These are phyloP conservation scores for Malbranchea zuffiana DNA, from an alignment of 2,329 filamentous ascomycete genomes.

Conservation along the genomic window DNA sequence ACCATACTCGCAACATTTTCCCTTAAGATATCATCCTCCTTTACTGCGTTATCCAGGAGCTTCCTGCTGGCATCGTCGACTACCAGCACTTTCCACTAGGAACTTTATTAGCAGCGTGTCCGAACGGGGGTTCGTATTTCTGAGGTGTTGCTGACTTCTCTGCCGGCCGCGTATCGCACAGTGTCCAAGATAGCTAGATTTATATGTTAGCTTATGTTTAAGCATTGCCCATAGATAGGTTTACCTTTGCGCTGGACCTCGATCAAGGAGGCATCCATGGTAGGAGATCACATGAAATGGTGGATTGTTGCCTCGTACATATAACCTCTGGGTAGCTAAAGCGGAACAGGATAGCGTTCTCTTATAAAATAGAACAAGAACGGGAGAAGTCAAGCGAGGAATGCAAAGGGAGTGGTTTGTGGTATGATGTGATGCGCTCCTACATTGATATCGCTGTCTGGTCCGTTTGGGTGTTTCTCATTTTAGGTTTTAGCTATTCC, in stretches of 20 bases:
- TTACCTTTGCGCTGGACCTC: constrained; percentile 70
- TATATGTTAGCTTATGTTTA: constrained; percentile 4
- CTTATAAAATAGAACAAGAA: too few species aligned
- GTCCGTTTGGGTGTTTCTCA: too few species aligned
- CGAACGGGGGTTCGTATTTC: too few species aligned
- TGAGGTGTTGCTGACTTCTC: constrained; percentile 53
- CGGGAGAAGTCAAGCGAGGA: too few species aligned
- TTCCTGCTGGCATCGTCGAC: constrained; percentile 74
- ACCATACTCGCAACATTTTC: constrained; percentile 83
- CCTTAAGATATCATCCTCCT: constrained; percentile 94
- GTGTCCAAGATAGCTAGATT: constrained; percentile 56
- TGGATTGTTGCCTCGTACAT: neutral
- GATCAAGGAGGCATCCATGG: constrained; percentile 73
- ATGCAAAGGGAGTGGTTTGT: too few species aligned
- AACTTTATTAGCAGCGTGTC: too few species aligned
- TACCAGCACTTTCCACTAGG: constrained; percentile 98
- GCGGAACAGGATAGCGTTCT: too few species aligned
- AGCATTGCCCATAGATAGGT: constrained; percentile 18
- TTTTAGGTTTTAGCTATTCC: too few species aligned
- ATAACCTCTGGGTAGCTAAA: neutral
- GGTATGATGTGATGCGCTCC: too few species aligned
- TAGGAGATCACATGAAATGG: constrained; percentile 17
- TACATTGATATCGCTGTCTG: too few species aligned
- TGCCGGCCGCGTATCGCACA: constrained; percentile 66
- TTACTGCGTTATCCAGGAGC: constrained; percentile 80